phyloP scores from a whole-genome alignment of 495 filamentous ascomycete species.

The Mytilinidion resinicola region DNA sequence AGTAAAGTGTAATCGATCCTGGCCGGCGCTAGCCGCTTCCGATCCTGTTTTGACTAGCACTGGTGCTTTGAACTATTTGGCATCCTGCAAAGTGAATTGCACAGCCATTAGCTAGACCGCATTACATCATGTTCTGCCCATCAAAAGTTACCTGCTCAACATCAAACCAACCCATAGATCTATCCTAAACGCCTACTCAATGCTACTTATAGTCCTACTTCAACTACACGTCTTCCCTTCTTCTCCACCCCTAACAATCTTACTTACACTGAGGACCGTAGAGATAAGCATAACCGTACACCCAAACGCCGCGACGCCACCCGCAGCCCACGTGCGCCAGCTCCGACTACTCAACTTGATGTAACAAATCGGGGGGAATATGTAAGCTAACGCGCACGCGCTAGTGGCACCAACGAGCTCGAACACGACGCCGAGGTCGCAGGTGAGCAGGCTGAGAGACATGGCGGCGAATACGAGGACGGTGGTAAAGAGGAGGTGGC shows the following conservation, averaged over 20 bases:
- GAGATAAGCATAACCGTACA: slow-evolving; percentile 22
- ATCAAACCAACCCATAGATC: no score
- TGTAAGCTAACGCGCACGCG: slow-evolving; percentile 89
- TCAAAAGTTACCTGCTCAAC: no score
- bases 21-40: no score
- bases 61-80: no score
- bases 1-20: no score
- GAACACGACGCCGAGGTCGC: slow-evolving; percentile 89
- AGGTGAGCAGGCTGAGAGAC: slow-evolving; percentile 71
- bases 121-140: no score
- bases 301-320: slow-evolving; percentile 21
- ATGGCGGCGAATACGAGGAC: slow-evolving; percentile 73
- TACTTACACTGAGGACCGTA: slow-evolving; percentile 22
- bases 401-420: slow-evolving; percentile 93
- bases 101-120: no score
- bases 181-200: no score
- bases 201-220: no score
- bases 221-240: no score
- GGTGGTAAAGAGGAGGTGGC: slow-evolving; percentile 80
- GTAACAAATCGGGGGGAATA: slow-evolving; percentile 89
- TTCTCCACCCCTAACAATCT: slow-evolving; percentile 25
- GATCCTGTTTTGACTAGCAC: no score
- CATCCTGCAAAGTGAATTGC: no score
- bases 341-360: slow-evolving; percentile 70
- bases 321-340: slow-evolving; percentile 18